Evolutionary conservation across 106 monocot species (phyloP), one percentile per base, ranked within the genome.

Genomic region (Ottelia alismoides): DNA sequence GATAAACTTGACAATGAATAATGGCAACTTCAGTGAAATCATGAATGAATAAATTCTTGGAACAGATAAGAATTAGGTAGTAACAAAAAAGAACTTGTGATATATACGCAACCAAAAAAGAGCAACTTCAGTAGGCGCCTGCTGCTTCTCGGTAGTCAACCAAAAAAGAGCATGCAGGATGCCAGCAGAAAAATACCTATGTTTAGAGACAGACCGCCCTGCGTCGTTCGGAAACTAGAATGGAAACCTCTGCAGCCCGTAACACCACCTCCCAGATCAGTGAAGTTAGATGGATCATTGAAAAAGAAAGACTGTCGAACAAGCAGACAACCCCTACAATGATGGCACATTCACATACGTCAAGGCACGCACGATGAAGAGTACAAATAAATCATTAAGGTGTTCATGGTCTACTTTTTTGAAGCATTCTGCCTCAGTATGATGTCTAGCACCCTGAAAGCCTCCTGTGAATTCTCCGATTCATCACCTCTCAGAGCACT

Each of bases 291-390:
- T 12, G 44, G 27, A 45, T 99, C 75, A 56, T 85, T 70, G 10
- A 73, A 83, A 31, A 90, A 99, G 66, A 75, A 99, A 0, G 90
- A 99, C 50, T 99, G 90, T 0, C 90, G 78, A 2, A 99, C 98
- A 60, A 99, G 76, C 1, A 99, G 70, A 28, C 98, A 99, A 31
- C 98, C 98, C 75, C 98, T 99, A 30, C 28, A 74, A 49, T 7
- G 2, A 61, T 16, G 47, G 19, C 20, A 44, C 14, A 35, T 20
- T 19, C 6, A 30, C 25, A 47, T 18, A 32, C 25, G n/a, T 1
- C 11, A 2, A 49, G 54, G 18, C 19, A 25, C 22, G n/a, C 43
- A 12, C 0, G 0, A 0, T 9, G 3, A 1, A 20, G 2, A 51
- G 57, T 2, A 31, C n/a, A 45, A 25, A 23, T 14, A 20, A 3